Conservation (phyloP, 345 rosid species). For the Mangifera indica region DNA sequence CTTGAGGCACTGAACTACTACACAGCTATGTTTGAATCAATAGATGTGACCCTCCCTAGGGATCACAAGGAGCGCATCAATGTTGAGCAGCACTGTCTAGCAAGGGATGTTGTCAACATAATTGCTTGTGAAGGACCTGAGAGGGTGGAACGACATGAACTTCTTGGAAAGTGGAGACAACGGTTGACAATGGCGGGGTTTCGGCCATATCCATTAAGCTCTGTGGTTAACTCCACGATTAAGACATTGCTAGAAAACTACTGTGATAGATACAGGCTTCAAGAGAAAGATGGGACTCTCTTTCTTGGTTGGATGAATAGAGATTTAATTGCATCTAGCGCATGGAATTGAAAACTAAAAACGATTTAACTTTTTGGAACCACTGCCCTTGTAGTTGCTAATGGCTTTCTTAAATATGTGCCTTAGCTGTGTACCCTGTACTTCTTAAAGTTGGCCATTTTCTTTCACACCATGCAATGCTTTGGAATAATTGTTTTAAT, state of each 20-base stretch:
- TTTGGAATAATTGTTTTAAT: constrained; percentile 2
- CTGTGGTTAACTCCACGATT: constrained; percentile 68
- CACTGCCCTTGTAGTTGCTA: background rate
- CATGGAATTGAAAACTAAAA: constrained; percentile 59
- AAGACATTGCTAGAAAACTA: constrained; percentile 62
- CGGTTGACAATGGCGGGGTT: constrained; percentile 88
- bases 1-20: constrained; percentile 70
- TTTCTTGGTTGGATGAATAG: constrained; percentile 88
- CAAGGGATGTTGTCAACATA: constrained; percentile 81
- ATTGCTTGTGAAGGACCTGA: constrained; percentile 88
- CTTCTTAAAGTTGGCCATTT: too few species aligned
- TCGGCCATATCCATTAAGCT: constrained; percentile 68
- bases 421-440: constrained; percentile 6
- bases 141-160: constrained; percentile 82
- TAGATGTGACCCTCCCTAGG: constrained; percentile 65
- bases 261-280: constrained; percentile 56
- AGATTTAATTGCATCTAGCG: constrained; percentile 84
- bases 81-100: constrained; percentile 90
- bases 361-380: too few species aligned
- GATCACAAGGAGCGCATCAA: constrained; percentile 77
- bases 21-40: constrained; percentile 88
- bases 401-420: background rate
- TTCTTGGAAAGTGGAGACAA: constrained; percentile 79
- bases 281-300: constrained; percentile 76
- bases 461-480: constrained; percentile 17